A percentile compares a stretch with the other conserved stretches of the same genome.
Evolutionary conservation across 495 filamentous ascomycete genomes (phyloP).

Genomic region (Talaromyces borbonicus): DNA sequence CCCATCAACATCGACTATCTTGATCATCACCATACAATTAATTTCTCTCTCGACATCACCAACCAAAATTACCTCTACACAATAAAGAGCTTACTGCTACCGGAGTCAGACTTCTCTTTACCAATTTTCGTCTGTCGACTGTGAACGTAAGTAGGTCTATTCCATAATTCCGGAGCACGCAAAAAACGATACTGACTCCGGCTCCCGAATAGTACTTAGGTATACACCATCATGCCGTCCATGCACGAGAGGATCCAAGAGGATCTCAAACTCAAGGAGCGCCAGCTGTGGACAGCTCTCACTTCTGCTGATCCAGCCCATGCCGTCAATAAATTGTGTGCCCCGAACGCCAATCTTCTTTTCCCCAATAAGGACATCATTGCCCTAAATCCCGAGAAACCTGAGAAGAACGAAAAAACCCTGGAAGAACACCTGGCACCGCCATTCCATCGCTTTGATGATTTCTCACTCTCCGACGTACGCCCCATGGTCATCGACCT

Average conservation of each 20-base stretch:
- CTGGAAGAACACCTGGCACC: conserved; percentile 18
- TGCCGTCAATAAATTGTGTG: conserved; percentile 28
- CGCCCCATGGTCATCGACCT: conserved; percentile 34
- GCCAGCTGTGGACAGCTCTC: conserved; percentile 33
- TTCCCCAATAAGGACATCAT: conserved; percentile 31
- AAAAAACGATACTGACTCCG: no score
- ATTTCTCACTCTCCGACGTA: conserved; percentile 29
- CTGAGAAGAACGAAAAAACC: conserved; percentile 12
- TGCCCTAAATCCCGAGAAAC: conserved; percentile 21
- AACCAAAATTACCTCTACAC: background rate
- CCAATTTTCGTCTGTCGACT: background rate
- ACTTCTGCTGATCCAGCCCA: conserved; percentile 34
- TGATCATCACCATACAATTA: no score
- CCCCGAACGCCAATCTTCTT: conserved; percentile 25
- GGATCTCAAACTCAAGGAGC: conserved; percentile 31
- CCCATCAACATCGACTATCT: no score
- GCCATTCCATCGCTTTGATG: conserved; percentile 36
- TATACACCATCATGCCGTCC: conserved; percentile 24
- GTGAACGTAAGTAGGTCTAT: background rate
- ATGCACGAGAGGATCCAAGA: conserved; percentile 38
- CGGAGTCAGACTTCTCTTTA: no score
- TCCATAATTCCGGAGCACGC: no score
- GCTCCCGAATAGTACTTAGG: no score
- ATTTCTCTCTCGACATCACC: no score
- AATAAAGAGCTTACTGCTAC: no score